Percentiles rank a stretch among this genome's conserved stretches.
Conservation (phyloP, 2,329 filamentous ascomycete species). For the Diaporthe helianthi region DNA sequence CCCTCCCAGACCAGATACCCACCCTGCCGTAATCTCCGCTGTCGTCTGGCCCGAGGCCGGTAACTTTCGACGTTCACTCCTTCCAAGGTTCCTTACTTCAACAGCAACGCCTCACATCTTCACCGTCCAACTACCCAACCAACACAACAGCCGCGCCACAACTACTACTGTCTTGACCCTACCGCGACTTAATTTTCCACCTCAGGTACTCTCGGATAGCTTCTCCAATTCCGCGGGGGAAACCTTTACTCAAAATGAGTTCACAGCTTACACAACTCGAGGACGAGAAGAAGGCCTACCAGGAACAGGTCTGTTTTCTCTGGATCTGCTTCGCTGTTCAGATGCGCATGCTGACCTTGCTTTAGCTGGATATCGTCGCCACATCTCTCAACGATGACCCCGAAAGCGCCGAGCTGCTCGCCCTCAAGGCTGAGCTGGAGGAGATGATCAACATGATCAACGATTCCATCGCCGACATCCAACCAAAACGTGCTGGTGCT, state of each 20-base stretch:
- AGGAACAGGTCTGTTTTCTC: conserved; percentile 59
- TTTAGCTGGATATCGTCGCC: conserved; percentile 78
- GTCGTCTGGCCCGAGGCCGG: background rate
- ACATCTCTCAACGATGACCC: conserved; percentile 80
- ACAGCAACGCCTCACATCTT: background rate
- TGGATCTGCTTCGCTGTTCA: background rate
- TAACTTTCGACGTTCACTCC: conserved; percentile 3
- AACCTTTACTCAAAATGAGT: conserved; percentile 44
- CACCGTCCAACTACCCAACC: background rate
- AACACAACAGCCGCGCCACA: background rate
- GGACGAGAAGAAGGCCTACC: conserved; percentile 60
- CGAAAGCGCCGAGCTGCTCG: conserved; percentile 78
- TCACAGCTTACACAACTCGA: conserved; percentile 54
- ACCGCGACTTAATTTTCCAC: background rate
- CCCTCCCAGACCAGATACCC: background rate
- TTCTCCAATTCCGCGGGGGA: background rate
- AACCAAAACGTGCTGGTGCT: conserved; percentile 54
- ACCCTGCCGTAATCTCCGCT: conserved; percentile 19
- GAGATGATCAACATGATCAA: conserved; percentile 81
- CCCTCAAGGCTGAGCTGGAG: conserved; percentile 81
- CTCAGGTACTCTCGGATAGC: conserved; percentile 25
- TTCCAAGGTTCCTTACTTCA: background rate
- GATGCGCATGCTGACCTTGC: conserved; percentile 35
- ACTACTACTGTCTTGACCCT: background rate
- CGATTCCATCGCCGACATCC: conserved; percentile 81